Conservation (phyloP, 345 rosid genomes). For the Syzygium oleosum region DNA sequence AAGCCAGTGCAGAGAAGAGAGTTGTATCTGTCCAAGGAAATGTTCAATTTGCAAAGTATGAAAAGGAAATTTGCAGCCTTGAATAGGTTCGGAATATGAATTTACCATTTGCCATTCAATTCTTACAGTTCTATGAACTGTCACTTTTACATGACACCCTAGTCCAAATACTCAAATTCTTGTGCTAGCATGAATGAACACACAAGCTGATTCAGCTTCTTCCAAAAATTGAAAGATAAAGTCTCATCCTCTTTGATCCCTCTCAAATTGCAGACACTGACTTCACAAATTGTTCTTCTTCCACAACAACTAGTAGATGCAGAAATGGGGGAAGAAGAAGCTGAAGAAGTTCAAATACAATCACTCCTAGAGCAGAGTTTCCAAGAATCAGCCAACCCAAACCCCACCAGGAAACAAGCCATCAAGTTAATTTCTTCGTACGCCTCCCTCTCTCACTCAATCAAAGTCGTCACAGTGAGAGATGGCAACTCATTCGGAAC, state of each 20-base stretch:
- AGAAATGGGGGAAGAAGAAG: neutral
- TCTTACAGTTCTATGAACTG: neutral
- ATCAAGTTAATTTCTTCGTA: neutral
- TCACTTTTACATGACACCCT: neutral
- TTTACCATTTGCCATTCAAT: neutral
- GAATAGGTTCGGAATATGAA: too few relatives aligned
- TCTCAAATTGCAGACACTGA: neutral
- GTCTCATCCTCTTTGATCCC: neutral
- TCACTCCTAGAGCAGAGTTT: too few relatives aligned
- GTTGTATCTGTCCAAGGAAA: neutral
- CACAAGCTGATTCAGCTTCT: neutral
- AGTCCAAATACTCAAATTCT: neutral
- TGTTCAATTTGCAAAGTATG: too few relatives aligned
- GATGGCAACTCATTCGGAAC: constrained; percentile 66
- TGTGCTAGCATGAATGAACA: neutral
- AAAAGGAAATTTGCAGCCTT: too few relatives aligned
- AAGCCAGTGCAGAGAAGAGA: neutral
- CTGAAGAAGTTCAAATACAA: neutral
- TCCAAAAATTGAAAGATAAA: neutral
- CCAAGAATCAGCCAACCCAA: too few relatives aligned
- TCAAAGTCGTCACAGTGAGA: constrained; percentile 46
- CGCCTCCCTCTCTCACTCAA: constrained; percentile 16
- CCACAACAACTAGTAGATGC: too few relatives aligned
- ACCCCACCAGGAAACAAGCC: neutral
- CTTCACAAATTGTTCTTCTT: too few relatives aligned